phyloP scores from a whole-genome alignment of 176 grass and related monocot genomes.

The Tillandsia leiboldiana region DNA sequence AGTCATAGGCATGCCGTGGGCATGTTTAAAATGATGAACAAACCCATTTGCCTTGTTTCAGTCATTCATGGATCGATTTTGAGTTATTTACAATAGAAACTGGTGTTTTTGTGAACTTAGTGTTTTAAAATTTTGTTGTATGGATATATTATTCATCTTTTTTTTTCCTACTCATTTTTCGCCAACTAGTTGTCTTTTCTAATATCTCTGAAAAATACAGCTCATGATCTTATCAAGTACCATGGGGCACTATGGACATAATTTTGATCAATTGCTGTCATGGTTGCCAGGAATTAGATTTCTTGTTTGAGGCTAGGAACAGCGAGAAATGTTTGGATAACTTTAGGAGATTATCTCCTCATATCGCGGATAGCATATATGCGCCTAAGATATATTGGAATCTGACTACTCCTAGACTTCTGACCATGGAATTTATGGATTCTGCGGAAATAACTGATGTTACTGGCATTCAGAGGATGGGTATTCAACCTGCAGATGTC shows the following conservation, averaged over 20 bases:
- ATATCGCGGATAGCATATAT: conserved; percentile 62
- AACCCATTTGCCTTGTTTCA: too few species aligned
- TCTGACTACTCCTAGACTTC: conserved; percentile 66
- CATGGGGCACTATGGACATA: background rate
- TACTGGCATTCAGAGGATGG: conserved; percentile 48
- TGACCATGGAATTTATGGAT: conserved; percentile 97
- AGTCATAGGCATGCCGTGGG: too few species aligned
- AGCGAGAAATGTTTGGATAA: conserved; percentile 78
- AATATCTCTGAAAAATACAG: conserved; percentile 4
- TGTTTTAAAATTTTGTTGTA: background rate
- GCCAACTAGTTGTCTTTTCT: background rate
- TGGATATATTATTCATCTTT: background rate
- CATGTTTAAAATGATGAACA: too few species aligned
- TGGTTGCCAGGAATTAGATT: conserved; percentile 74
- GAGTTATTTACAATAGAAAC: too few species aligned
- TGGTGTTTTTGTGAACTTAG: too few species aligned
- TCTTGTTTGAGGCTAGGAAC: conserved; percentile 76
- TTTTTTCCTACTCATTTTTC: background rate
- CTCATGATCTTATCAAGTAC: conserved; percentile 7
- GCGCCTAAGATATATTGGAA: conserved; percentile 84
- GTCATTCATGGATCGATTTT: too few species aligned
- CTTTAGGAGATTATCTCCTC: conserved; percentile 78
- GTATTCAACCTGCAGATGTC: conserved; percentile 65
- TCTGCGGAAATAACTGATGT: conserved; percentile 91
- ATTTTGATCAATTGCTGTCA: conserved; percentile 14